Conservation (phyloP, 495 filamentous ascomycete species). For the Elasticomyces elasticus region DNA sequence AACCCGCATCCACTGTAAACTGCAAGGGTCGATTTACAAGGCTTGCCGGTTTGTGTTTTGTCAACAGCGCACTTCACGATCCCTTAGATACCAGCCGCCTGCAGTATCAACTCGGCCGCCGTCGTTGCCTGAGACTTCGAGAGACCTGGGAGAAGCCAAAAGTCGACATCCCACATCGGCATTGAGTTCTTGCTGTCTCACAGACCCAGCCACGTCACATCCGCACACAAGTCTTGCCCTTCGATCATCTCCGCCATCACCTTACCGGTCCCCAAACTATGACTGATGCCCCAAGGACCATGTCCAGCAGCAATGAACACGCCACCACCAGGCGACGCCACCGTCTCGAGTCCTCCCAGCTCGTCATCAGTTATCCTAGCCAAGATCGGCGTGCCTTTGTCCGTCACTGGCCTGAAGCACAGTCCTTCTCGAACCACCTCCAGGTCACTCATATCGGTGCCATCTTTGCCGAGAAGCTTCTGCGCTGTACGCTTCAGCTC, state of each 20-base stretch:
- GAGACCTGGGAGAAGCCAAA: too few species aligned
- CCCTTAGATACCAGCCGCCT: too few species aligned
- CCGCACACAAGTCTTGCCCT: conserved; percentile 25
- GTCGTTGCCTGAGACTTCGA: too few species aligned
- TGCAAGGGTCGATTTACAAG: too few species aligned
- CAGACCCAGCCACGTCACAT: conserved; percentile 25
- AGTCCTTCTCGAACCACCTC: conserved; percentile 55
- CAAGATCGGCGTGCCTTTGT: conserved; percentile 53
- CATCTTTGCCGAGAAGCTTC: conserved; percentile 42
- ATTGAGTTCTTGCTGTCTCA: too few species aligned
- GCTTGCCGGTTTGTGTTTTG: too few species aligned
- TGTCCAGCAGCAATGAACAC: conserved; percentile 66
- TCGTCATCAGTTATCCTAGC: conserved; percentile 42
- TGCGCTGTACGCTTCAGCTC: conserved; percentile 45
- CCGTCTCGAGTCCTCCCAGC: conserved; percentile 42
- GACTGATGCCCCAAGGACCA: conserved; percentile 35
- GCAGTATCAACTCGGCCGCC: too few species aligned
- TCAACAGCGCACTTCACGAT: too few species aligned
- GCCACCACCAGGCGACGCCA: conserved; percentile 41
- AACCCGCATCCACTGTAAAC: too few species aligned
- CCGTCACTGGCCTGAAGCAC: conserved; percentile 63
- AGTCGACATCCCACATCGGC: too few species aligned
- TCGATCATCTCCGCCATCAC: conserved; percentile 34
- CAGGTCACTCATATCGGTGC: conserved; percentile 40
- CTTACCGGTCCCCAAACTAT: conserved; percentile 30